Evolutionary conservation across 371 early-diverging fungal species (phyloP).

Genomic region (Choanephora cucurbitarum): DNA sequence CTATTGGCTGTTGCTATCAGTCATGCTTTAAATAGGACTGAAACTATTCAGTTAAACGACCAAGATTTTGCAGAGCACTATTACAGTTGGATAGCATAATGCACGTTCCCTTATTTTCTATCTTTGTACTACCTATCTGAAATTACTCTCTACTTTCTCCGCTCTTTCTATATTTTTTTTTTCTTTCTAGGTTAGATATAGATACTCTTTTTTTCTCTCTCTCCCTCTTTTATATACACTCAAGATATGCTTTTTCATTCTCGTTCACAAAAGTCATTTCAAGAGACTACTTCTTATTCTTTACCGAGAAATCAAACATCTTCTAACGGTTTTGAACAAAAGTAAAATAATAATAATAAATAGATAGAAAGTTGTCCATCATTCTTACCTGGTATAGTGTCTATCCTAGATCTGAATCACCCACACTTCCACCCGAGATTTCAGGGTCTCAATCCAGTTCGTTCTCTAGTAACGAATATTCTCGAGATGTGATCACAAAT

Average conservation of each 20-base stretch:
- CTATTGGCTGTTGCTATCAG: slow-evolving; percentile 19
- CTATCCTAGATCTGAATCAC: slow-evolving; percentile 37
- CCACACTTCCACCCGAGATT: slow-evolving; percentile 39
- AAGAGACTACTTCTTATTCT: neutral
- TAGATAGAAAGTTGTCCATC: too few relatives aligned
- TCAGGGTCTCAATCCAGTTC: slow-evolving; percentile 1
- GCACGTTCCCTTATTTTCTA: slow-evolving; percentile 3
- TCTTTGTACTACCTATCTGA: slow-evolving; percentile 4
- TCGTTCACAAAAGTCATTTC: neutral
- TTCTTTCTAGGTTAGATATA: too few relatives aligned
- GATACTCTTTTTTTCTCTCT: slow-evolving; percentile 2
- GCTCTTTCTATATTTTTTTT: neutral
- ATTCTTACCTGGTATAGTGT: neutral
- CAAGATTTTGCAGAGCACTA: slow-evolving; percentile 23
- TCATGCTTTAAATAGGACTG: slow-evolving; percentile 10
- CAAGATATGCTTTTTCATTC: neutral
- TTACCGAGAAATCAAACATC: neutral
- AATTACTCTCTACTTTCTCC: slow-evolving; percentile 2
- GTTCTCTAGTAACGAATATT: neutral
- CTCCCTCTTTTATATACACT: neutral
- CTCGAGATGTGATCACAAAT: slow-evolving; percentile 6
- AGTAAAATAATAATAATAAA: neutral
- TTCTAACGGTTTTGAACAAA: neutral
- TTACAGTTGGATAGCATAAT: slow-evolving; percentile 19
- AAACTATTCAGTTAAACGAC: slow-evolving; percentile 8